phyloP scores from a whole-genome alignment of 1,284 basidiomycete species.

The Malassezia yamatoensis region DNA sequence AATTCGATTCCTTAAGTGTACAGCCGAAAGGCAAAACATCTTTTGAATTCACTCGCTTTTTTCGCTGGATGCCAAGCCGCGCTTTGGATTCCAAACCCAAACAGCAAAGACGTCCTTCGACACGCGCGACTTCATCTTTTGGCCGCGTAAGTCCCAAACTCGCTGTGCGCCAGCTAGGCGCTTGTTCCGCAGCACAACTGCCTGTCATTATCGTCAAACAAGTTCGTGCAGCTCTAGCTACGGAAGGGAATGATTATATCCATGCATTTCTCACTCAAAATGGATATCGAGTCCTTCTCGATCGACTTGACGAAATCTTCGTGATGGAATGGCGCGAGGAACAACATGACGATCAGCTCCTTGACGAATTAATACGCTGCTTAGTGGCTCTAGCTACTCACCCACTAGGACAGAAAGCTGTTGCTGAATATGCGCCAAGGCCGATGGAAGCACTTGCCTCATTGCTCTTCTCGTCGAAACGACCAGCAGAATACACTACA shows the following conservation, averaged over 20 bases:
- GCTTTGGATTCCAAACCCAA: not conserved
- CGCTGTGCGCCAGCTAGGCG: not conserved
- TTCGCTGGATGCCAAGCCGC: not conserved
- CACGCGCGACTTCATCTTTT: not conserved
- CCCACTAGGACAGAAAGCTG: slow-evolving; percentile 59
- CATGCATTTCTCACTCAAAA: slow-evolving; percentile 71
- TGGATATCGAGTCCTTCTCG: slow-evolving; percentile 73
- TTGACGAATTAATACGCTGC: slow-evolving; percentile 84
- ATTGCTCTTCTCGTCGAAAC: slow-evolving; percentile 89
- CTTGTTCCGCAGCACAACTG: not conserved
- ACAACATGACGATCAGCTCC: slow-evolving; percentile 76
- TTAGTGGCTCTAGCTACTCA: slow-evolving; percentile 87
- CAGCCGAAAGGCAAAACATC: not conserved
- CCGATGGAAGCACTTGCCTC: slow-evolving; percentile 73
- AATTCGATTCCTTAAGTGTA: not conserved
- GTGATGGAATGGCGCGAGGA: slow-evolving; percentile 97
- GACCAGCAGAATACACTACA: slow-evolving; percentile 80
- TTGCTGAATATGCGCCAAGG: slow-evolving; percentile 69
- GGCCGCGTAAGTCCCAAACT: not conserved
- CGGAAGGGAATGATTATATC: slow-evolving; percentile 63
- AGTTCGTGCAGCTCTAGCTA: slow-evolving; percentile 36
- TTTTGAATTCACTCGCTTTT: not conserved
- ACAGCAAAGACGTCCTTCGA: not conserved
- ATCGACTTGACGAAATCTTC: slow-evolving; percentile 78
- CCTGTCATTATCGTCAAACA: slow-evolving; percentile 20